Base-by-base conservation (phyloP, 345 rosid genomes). In the Anacardium occidentale region DNA sequence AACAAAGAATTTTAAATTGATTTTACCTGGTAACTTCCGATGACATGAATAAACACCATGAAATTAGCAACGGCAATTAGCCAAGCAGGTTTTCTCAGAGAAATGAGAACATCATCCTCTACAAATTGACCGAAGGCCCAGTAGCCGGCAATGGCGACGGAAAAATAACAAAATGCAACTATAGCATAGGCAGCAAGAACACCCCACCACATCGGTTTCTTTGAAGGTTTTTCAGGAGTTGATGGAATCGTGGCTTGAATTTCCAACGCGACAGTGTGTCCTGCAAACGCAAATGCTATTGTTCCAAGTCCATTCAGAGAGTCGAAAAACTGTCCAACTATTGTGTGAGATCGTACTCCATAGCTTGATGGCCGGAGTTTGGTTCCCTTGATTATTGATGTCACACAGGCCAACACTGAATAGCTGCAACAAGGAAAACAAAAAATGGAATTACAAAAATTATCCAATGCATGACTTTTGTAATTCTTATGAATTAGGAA, bases 161-260 rank as follows among this genome's bases (percentile, higher is more conserved):
- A 21, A 0, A 82, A 53, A 61, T 88, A 88, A 74, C 91, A 88
- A 2, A 81, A 10, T 62, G 79, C 76, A 40, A 88, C 91, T 6
- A 84, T 75, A 1, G 68, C 0, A 55, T 84, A 88, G 53, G 91
- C 91, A 0, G 79, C 81, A 0, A 79, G 64, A 10, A 77, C 86
- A 29, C 91, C 91, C 68, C 73, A 79, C 91, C 88, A 84, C 89
- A 85, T 88, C 12, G 91, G 89, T 56, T 78, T 82, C 64, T 76
- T 88, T 0, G 91, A 85, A 42, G 88, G 88, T 0, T 75, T 58
- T 57, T 83, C 84, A 10, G 86, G 89, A 17, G 87, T 71, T 12
- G 88, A 88, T 48, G 91, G 88, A 29, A 88, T 88, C 10, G 89
- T 88, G 11, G 91, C 89, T 64, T 88, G 91, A 26, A 88, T 88